Evolutionary conservation across 2,329 filamentous ascomycete species (phyloP).

Genomic region (Zymoseptoria tritici): DNA sequence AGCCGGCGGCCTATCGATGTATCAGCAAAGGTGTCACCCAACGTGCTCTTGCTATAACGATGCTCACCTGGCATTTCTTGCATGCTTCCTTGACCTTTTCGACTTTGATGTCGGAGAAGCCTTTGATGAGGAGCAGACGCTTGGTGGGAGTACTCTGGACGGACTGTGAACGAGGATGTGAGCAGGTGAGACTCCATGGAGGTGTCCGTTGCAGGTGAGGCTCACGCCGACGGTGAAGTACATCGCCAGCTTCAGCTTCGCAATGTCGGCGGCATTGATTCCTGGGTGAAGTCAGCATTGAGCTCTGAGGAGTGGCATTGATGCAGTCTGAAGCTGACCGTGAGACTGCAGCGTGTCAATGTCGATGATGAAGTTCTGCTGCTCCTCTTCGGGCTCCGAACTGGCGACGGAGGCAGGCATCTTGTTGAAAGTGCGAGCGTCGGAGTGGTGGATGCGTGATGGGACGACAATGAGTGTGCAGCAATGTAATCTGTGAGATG

Average conservation of each 20-base stretch:
- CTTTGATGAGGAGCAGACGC: constrained; percentile 58
- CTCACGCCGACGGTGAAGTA: constrained; percentile 57
- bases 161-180: constrained; percentile 35
- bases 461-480: neutral
- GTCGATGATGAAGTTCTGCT: constrained; percentile 54
- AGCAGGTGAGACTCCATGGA: neutral
- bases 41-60: neutral
- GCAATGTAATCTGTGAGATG: neutral
- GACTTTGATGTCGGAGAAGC: constrained; percentile 63
- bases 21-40: constrained; percentile 6
- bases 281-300: constrained; percentile 32
- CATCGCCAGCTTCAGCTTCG: constrained; percentile 55
- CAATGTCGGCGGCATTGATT: constrained; percentile 58
- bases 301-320: neutral
- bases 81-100: constrained; percentile 64
- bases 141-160: constrained; percentile 54
- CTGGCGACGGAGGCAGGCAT: constrained; percentile 49
- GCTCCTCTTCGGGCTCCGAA: constrained; percentile 47
- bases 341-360: constrained; percentile 61
- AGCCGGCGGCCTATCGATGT: constrained; percentile 45
- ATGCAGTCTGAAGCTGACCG: constrained; percentile 33
- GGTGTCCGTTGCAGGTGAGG: neutral
- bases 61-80: constrained; percentile 49
- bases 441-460: neutral
- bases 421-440: constrained; percentile 7